A percentile compares a stretch with the other conserved stretches of the same genome.
These are phyloP conservation scores for Citrullus mucosospermus DNA, from an alignment of 306 rosid species.

Conservation along the genomic window DNA sequence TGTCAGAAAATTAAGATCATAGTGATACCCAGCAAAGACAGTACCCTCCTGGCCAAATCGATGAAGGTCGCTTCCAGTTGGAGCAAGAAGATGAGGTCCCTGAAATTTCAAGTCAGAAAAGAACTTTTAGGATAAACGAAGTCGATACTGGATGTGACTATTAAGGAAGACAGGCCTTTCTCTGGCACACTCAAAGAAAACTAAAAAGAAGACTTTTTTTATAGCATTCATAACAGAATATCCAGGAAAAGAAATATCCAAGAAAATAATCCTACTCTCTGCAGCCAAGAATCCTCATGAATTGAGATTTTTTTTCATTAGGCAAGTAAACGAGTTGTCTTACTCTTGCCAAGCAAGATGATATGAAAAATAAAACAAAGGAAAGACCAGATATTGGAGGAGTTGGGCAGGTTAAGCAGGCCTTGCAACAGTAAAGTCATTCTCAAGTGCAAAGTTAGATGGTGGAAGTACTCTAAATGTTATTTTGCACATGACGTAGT, in stretches of 20 bases:
- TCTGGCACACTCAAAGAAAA: not conserved
- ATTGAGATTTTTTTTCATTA: too few relatives aligned
- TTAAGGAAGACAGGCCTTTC: not conserved
- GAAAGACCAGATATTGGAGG: not conserved
- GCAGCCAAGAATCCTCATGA: not conserved
- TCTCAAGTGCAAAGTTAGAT: not conserved
- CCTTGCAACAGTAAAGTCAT: not conserved
- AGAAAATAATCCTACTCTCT: not conserved
- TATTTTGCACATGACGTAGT: not conserved
- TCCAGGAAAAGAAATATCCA: not conserved
- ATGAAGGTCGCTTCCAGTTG: constrained; percentile 88
- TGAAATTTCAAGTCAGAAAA: constrained; percentile 22
- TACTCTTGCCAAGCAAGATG: not conserved
- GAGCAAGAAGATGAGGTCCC: constrained; percentile 98
- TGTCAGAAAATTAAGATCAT: constrained; percentile 80
- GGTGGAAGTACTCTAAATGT: not conserved
- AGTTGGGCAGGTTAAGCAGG: not conserved
- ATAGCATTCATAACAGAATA: not conserved
- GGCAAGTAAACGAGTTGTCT: not conserved
- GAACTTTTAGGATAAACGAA: not conserved
- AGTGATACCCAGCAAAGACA: constrained; percentile 87
- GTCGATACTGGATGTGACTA: not conserved
- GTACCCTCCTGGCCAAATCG: constrained; percentile 62
- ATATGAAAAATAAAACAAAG: not conserved
- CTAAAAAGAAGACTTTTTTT: not conserved